These are phyloP conservation scores for Chloranthus sessilifolius DNA, from an alignment of 164 flowering plant species.

Conservation along the genomic window DNA sequence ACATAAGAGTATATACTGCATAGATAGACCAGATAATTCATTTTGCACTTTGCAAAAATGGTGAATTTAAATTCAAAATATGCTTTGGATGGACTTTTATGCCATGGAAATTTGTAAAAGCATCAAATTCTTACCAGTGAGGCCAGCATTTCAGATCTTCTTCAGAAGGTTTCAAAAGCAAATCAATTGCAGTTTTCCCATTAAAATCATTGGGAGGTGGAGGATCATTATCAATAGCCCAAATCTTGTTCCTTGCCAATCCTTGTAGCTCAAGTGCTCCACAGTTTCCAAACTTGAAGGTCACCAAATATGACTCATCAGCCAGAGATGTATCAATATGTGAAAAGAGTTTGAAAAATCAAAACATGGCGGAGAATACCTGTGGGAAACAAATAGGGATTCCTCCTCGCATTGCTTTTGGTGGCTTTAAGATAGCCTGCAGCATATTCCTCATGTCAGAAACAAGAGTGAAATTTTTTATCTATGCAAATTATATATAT, in stretches of 20 bases:
- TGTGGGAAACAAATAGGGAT: constrained; percentile 91
- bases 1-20: too few relatives aligned
- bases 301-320: constrained; percentile 6
- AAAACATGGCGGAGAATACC: constrained; percentile 26
- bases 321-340: not conserved
- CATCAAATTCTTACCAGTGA: constrained; percentile 47
- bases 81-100: too few relatives aligned
- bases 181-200: constrained; percentile 63
- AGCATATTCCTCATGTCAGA: constrained; percentile 2
- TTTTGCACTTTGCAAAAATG: too few relatives aligned
- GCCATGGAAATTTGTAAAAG: not conserved
- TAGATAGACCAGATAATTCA: too few relatives aligned
- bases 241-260: constrained; percentile 81
- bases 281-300: constrained; percentile 69
- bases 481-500: too few relatives aligned
- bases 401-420: constrained; percentile 86
- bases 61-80: too few relatives aligned
- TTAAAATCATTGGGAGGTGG: constrained; percentile 43
- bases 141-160: constrained; percentile 92
- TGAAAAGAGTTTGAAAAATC: not conserved
- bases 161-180: constrained; percentile 76
- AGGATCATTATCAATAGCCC: constrained; percentile 79
- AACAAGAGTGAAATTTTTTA: too few relatives aligned
- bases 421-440: constrained; percentile 82
- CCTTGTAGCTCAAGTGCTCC: constrained; percentile 89